Percentiles rank a stretch among this genome's conserved stretches.
These are phyloP conservation scores for Zostera marina DNA, from an alignment of 116 monocot genomes.

Conservation along the genomic window DNA sequence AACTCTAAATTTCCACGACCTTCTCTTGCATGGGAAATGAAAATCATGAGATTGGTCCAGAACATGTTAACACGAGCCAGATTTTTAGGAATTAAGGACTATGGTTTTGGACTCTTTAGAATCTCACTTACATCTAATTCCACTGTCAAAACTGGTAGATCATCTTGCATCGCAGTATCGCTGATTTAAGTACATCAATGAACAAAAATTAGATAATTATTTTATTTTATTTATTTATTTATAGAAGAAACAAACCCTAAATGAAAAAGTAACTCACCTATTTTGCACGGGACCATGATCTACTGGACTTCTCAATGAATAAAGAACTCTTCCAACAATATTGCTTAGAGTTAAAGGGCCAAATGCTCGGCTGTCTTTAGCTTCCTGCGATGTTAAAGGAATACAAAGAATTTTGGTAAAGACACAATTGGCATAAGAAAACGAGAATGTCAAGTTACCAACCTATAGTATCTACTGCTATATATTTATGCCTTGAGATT, in stretches of 20 bases:
- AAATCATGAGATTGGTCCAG: neutral
- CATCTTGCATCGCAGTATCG: conserved; percentile 36
- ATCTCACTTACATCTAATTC: conserved; percentile 94
- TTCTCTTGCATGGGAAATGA: neutral
- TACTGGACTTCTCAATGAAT: conserved; percentile 68
- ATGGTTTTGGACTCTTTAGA: conserved; percentile 40
- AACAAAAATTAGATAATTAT: neutral
- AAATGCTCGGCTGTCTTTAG: conserved; percentile 72
- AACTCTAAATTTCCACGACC: neutral
- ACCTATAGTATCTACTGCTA: too few species aligned
- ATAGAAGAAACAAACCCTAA: too few species aligned
- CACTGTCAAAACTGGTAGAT: conserved; percentile 62
- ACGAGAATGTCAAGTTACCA: too few species aligned
- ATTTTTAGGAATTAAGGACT: neutral
- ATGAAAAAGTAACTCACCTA: conserved; percentile 29
- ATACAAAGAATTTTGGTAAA: too few species aligned
- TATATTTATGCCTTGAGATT: too few species aligned
- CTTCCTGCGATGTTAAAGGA: conserved; percentile 41
- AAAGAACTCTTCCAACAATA: conserved; percentile 65
- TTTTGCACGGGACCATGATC: conserved; percentile 94
- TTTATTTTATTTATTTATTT: too few species aligned
- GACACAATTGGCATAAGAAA: too few species aligned
- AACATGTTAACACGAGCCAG: neutral
- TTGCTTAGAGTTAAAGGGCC: conserved; percentile 57
- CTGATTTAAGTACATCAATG: conserved; percentile 16